Conservation (phyloP, 305 asterid genomes). For the Solanum aculeatissimum region DNA sequence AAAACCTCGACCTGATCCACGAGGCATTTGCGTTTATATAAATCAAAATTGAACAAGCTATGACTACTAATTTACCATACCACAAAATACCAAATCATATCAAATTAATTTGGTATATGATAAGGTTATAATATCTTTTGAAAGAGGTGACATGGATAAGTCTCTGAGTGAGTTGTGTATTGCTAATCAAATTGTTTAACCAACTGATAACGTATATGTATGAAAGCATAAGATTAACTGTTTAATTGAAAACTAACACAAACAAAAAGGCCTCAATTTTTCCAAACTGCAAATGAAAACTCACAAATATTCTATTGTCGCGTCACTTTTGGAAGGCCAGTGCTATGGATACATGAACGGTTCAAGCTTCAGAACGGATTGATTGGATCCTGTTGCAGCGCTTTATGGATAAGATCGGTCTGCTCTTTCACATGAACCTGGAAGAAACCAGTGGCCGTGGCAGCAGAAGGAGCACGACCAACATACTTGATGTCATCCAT, state of each 20-base stretch:
- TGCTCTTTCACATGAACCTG: slow-evolving; percentile 71
- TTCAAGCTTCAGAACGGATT: slow-evolving; percentile 1
- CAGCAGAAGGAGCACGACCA: slow-evolving; percentile 92
- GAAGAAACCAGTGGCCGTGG: slow-evolving; percentile 88
- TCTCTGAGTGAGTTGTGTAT: not conserved
- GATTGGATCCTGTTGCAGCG: slow-evolving; percentile 58
- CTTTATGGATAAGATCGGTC: slow-evolving; percentile 55
- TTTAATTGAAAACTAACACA: not conserved
- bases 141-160: not conserved
- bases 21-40: not conserved
- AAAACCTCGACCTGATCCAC: too few species aligned
- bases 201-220: not conserved
- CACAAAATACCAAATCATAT: not conserved
- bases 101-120: not conserved
- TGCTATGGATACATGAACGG: not conserved
- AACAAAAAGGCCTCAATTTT: not conserved
- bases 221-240: not conserved
- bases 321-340: not conserved
- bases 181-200: not conserved
- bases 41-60: not conserved
- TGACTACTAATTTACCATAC: not conserved
- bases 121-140: too few species aligned
- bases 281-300: not conserved
- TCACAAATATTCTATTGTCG: not conserved
- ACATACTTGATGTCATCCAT: slow-evolving; percentile 62